Base-by-base conservation (phyloP, 805 yeast genomes). In the baker's yeast (Saccharomyces cerevisiae) region DNA sequence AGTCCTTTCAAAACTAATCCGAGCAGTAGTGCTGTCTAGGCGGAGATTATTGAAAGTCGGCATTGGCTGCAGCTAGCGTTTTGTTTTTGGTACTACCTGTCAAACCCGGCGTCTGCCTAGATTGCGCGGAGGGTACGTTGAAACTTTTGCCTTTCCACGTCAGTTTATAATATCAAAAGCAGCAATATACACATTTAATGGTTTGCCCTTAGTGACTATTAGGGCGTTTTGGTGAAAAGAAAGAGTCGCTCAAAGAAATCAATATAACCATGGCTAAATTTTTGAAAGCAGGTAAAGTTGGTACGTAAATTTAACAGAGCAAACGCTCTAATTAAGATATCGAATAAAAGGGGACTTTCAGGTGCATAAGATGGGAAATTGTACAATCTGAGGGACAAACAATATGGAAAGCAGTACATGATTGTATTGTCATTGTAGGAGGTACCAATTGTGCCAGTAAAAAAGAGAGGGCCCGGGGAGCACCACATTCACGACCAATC, bases 221-320 rank as follows among this genome's bases (percentile, higher is more conserved):
- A 17, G 17, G 17, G 24, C 24, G 6, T 36, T 17, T 36, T 36
- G 8, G 43, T 17, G 8, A 36, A 21, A 17, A 17, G 13, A 36
- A 36, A 36, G 43, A 36, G 24, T 36, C 43, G 43, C 43, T 17
- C 43, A 17, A 17, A 36, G 43, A 36, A 36, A 36, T 36, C 43
- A 36, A 36, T 36, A 36, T 36, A 36, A 36, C 43, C 43, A 89
- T 89, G 96, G 96, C 96, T 81, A 91, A 91, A 81, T 90, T 91
- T 85, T 84, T 91, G 81, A 92, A 91, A 83, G 86, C 97, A 76
- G 96, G 96, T 83, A 89, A 86, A 86, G 97, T 91, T 85, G 96
- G 68, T 64, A 64, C 66, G 68, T 63, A 63, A 59, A 49, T n/a
- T 41, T 47, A 17, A n/a, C 5, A 31, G 6, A 31, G 14, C 14